Conservation (phyloP, 768 basidiomycete species). For the Calocera cornea region DNA sequence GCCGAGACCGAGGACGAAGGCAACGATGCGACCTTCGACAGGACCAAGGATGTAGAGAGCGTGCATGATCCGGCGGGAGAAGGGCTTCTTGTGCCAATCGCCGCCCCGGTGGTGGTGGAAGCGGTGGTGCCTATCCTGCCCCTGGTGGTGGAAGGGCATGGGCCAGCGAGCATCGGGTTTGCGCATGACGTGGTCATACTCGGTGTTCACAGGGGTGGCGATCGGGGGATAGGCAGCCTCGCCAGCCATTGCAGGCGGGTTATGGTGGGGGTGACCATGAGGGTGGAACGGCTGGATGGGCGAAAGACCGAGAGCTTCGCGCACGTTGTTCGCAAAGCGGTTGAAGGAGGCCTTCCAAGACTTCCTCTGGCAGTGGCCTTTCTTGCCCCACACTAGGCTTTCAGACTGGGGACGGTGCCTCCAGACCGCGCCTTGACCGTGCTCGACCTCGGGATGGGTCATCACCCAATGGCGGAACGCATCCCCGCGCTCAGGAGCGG, state of each 20-base stretch:
- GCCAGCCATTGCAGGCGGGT: too few relatives aligned
- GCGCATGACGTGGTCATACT: background rate
- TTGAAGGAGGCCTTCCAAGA: background rate
- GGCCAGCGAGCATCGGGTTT: background rate
- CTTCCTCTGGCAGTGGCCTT: background rate
- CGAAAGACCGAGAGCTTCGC: background rate
- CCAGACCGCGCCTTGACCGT: background rate
- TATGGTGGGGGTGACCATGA: too few relatives aligned
- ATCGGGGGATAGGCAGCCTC: too few relatives aligned
- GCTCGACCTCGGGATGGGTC: background rate
- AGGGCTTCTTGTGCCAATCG: conserved; percentile 23
- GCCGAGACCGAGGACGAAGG: conserved; percentile 63
- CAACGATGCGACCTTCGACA: conserved; percentile 72
- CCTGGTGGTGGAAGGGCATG: conserved; percentile 16
- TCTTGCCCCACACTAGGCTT: background rate
- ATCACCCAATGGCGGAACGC: background rate
- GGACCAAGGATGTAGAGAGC: conserved; percentile 58
- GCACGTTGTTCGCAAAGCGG: background rate
- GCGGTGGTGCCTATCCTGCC: conserved; percentile 18
- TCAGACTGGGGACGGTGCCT: background rate
- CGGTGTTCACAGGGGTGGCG: background rate
- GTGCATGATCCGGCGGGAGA: conserved; percentile 46
- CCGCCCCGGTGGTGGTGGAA: conserved; percentile 4
- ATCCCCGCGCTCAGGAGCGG: background rate
- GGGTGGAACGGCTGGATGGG: background rate